These are phyloP conservation scores for Xylariaceae sp. DNA, from an alignment of 2,329 filamentous ascomycete species.

Conservation along the genomic window DNA sequence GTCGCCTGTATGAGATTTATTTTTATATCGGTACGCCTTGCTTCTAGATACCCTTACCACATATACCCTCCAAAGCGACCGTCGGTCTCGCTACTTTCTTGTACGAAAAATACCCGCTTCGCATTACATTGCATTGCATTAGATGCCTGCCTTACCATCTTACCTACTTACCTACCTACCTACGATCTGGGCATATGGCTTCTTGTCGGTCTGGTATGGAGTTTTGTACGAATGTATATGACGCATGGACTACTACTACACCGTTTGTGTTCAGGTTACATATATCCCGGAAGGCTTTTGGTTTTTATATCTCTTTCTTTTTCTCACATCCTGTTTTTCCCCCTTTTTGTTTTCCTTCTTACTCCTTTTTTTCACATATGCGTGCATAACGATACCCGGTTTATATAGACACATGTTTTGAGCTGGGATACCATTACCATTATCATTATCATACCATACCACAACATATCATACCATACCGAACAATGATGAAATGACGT, in stretches of 20 bases:
- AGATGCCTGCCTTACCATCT: background rate
- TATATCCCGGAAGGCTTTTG: background rate
- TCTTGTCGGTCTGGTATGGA: background rate
- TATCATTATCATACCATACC: background rate
- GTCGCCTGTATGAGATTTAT: background rate
- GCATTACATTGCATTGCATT: background rate
- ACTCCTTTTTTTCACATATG: background rate
- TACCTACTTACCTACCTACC: background rate
- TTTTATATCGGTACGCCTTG: background rate
- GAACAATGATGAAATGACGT: background rate
- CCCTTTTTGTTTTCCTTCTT: background rate
- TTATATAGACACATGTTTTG: constrained; percentile 4
- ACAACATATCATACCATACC: background rate
- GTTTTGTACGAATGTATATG: background rate
- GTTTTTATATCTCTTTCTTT: background rate
- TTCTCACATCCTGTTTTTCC: background rate
- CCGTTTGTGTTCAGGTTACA: background rate
- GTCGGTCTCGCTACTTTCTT: background rate
- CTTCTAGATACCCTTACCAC: background rate
- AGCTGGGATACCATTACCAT: background rate
- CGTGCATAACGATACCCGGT: constrained; percentile 2
- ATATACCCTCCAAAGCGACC: background rate
- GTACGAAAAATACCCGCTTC: background rate
- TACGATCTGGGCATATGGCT: background rate
- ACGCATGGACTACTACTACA: background rate